A percentile compares a stretch with the other conserved stretches of the same genome.
phyloP scores from a whole-genome alignment of 2,329 filamentous ascomycete genomes.

The Penicillium sp. region DNA sequence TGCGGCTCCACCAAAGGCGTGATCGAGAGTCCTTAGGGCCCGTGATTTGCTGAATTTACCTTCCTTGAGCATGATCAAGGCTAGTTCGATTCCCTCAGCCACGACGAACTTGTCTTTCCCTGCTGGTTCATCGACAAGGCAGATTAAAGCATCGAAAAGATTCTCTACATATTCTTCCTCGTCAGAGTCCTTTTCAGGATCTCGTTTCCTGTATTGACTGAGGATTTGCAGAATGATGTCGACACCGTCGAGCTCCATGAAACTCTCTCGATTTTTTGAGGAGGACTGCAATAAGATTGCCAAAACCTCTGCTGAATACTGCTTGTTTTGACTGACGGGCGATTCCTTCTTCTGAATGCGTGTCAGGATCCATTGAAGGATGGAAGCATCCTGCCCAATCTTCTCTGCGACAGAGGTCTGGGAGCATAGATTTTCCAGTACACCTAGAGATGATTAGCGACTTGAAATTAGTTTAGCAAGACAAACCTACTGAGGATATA shows the following conservation, averaged over 20 bases:
- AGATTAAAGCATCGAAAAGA: constrained; percentile 82
- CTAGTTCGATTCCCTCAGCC: constrained; percentile 88
- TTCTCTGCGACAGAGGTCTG: constrained; percentile 66
- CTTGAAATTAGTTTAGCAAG: neutral
- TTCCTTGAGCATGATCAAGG: constrained; percentile 86
- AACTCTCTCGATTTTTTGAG: constrained; percentile 60
- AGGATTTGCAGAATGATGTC: constrained; percentile 81
- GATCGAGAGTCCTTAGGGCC: constrained; percentile 79
- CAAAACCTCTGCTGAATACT: constrained; percentile 89
- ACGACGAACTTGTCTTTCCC: constrained; percentile 83
- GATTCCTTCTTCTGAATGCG: constrained; percentile 70
- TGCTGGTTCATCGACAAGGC: constrained; percentile 69
- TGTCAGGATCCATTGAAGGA: constrained; percentile 75
- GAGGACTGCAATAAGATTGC: constrained; percentile 84
- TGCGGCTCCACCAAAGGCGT: constrained; percentile 65
- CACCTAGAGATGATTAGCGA: constrained; percentile 40
- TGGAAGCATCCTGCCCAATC: constrained; percentile 66
- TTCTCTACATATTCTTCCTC: constrained; percentile 97
- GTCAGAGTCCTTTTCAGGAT: constrained; percentile 80
- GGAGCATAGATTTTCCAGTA: constrained; percentile 84
- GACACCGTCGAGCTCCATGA: constrained; percentile 68
- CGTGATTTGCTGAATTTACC: constrained; percentile 79
- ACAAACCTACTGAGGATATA: constrained; percentile 63
- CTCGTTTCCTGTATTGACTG: constrained; percentile 78
- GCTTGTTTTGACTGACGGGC: constrained; percentile 81